Evolutionary conservation across 2,329 filamentous ascomycete species (phyloP).

Genomic region (Fusarium citri): DNA sequence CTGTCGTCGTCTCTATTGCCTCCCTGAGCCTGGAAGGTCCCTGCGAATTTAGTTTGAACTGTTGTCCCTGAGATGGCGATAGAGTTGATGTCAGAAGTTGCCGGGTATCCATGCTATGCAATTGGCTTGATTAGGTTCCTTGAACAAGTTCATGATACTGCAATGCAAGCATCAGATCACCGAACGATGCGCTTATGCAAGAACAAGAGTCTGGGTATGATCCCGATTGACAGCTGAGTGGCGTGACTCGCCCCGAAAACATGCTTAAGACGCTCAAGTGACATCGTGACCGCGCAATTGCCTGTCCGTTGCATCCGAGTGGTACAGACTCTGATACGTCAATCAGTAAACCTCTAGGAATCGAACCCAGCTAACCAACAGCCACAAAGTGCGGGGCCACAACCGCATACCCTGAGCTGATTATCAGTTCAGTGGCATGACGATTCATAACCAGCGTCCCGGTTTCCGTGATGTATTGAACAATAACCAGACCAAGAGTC

Average conservation of each 20-base stretch:
- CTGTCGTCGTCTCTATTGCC: not conserved
- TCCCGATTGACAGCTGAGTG: constrained; percentile 26
- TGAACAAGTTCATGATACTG: not conserved
- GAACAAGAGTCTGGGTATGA: constrained; percentile 9
- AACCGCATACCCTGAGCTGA: constrained; percentile 32
- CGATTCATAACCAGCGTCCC: constrained; percentile 17
- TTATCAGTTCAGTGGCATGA: constrained; percentile 36
- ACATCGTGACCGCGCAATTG: constrained; percentile 36
- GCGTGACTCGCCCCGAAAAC: constrained; percentile 28
- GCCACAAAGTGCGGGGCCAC: constrained; percentile 23
- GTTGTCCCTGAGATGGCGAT: constrained; percentile 6
- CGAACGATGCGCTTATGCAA: constrained; percentile 29
- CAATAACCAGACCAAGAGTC: constrained; percentile 6
- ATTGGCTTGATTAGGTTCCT: constrained; percentile 2
- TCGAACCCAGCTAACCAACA: constrained; percentile 1
- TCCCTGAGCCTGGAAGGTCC: not conserved
- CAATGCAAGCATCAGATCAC: not conserved
- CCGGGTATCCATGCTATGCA: not conserved
- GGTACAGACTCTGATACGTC: constrained; percentile 18
- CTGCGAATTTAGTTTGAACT: too few species aligned
- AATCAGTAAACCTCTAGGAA: constrained; percentile 3
- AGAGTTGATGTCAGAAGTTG: constrained; percentile 2
- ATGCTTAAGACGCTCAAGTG: constrained; percentile 2
- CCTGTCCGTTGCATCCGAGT: constrained; percentile 16
- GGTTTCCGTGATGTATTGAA: constrained; percentile 2